These are phyloP conservation scores for Pisolithus albus DNA, from an alignment of 768 basidiomycete species.

Conservation along the genomic window DNA sequence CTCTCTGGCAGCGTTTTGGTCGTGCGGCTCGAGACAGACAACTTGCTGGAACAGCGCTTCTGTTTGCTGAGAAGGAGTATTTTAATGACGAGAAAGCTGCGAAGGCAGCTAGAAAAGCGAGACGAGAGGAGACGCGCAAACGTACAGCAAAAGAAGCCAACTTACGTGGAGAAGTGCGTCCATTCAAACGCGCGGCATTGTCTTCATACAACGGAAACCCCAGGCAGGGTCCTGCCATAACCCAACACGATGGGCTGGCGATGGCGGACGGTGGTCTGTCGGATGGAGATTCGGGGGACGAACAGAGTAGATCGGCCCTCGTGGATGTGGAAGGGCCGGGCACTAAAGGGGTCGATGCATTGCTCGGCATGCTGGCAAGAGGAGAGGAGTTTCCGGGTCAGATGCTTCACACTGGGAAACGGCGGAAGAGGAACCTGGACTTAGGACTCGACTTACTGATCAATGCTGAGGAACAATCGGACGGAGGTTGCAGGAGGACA, in stretches of 20 bases:
- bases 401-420: slow-evolving; percentile 1
- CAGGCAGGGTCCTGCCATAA: no score
- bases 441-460: slow-evolving; percentile 22
- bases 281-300: no score
- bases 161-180: background rate
- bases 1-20: slow-evolving; percentile 31
- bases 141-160: background rate
- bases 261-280: no score
- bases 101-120: background rate
- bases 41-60: slow-evolving; percentile 14
- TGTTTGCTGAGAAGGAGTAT: slow-evolving; percentile 25
- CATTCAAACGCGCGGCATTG: no score
- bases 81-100: slow-evolving; percentile 14
- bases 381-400: background rate
- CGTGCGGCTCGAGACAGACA: slow-evolving; percentile 14
- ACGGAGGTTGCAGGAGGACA: slow-evolving; percentile 11
- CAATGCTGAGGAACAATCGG: slow-evolving; percentile 14
- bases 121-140: background rate
- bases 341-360: no score
- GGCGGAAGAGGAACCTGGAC: slow-evolving; percentile 5
- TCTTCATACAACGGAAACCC: no score
- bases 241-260: no score
- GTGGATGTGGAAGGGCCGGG: no score
- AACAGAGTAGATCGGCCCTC: no score
- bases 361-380: no score